Base-by-base conservation (phyloP, 768 basidiomycete genomes). In the Cystobasidium ongulense region DNA sequence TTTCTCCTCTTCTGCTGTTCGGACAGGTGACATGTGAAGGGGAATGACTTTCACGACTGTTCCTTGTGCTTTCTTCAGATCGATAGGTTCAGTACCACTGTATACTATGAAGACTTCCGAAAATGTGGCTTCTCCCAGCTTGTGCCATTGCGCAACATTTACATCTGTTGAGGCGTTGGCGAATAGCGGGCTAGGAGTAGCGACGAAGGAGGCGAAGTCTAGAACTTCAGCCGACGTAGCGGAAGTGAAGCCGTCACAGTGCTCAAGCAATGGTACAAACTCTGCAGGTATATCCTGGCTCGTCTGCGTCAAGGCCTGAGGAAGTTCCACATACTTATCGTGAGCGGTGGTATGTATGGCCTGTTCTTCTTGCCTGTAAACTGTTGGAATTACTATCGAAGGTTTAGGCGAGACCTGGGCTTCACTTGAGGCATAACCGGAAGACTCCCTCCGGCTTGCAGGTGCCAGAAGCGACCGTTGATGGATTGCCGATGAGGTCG, bases 71-170 rank as follows among this genome's bases (percentile, higher is more conserved):
- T 54, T 46, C 17, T 31, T 67, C 18, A 59, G 3, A 38, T 54
- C 54, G 11, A 11, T 15, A 8, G 46, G 41, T 4, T 43, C n/a
- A 5, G 59, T 18, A n/a, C 23, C 52, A 0, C 41, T 23, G 7
- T 15, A 64, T 63, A n/a, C 88, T 8, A 89, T 89, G 80, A 91
- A 99, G 33, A 99, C 96, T 79, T 99, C 96, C 0, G 92, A 95
- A 81, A 90, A 99, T 62, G 90, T 91, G 7, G 96, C 96, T 82
- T 99, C 96, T 50, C 95, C 95, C 57, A 97, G 88, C 81, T 99
- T 99, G 76, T 82, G 84, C 79, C 79, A 79, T 11, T 23, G 31
- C 29, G 18, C 17, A 21, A 25, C 46, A 7, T n/a, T 29, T 13
- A 1, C n/a, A 29, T 25, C 46, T 43, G 5, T 1, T 31, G 21